Conservation (phyloP, 139 green algal genomes). For the Volvox africanus region DNA sequence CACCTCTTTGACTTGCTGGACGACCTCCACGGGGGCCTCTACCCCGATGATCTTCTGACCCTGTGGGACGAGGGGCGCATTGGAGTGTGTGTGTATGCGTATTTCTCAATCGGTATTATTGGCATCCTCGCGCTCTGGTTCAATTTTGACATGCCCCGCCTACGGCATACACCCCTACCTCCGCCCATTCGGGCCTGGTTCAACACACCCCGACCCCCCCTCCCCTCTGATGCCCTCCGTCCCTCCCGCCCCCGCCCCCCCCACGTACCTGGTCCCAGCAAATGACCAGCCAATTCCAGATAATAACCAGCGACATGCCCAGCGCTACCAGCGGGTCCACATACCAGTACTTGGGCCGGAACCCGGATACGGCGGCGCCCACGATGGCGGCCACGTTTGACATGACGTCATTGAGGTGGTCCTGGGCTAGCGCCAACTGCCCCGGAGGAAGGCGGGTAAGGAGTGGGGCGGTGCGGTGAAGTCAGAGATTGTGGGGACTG, state of each 20-base stretch:
- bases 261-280: conserved; percentile 78
- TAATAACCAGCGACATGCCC: conserved; percentile 77
- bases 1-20: not conserved
- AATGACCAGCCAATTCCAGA: conserved; percentile 77
- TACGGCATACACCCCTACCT: too few relatives aligned
- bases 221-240: not conserved
- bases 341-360: conserved; percentile 58
- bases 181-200: too few relatives aligned
- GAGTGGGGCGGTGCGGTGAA: too few relatives aligned
- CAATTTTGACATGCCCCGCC: too few relatives aligned
- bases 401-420: conserved; percentile 84
- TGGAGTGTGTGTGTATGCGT: not conserved
- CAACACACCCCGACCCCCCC: too few relatives aligned
- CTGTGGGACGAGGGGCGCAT: conserved; percentile 36
- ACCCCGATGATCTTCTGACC: conserved; percentile 81
- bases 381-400: conserved; percentile 72
- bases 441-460: not conserved
- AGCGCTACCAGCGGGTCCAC: conserved; percentile 77
- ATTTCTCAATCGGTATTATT: too few relatives aligned
- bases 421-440: conserved; percentile 54
- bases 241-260: not conserved
- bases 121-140: too few relatives aligned
- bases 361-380: conserved; percentile 51
- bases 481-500: too few relatives aligned
- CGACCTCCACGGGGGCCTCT: conserved; percentile 65